These are phyloP conservation scores for Scutellaria minor DNA, from an alignment of 257 asterid species.

Conservation along the genomic window DNA sequence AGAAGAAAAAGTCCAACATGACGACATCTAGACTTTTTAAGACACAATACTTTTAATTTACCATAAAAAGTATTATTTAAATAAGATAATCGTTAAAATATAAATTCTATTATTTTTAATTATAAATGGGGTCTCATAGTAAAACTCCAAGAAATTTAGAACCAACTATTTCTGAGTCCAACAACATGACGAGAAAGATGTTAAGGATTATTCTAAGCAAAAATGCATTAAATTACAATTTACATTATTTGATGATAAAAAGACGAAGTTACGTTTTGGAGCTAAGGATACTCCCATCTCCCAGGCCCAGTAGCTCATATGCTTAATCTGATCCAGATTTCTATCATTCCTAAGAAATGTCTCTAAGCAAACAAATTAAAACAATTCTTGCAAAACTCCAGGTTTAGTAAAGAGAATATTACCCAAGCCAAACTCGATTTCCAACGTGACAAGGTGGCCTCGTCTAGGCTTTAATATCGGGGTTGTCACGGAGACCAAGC, in stretches of 20 bases:
- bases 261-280: background rate
- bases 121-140: too few species aligned
- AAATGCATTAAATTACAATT: constrained; percentile 2
- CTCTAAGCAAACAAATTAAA: background rate
- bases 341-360: background rate
- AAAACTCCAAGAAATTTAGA: background rate
- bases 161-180: background rate
- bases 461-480: constrained; percentile 58
- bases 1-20: too few species aligned
- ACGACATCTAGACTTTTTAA: too few species aligned
- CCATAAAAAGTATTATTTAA: too few species aligned
- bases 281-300: constrained; percentile 7
- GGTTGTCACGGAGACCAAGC: constrained; percentile 82
- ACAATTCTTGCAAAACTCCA: background rate
- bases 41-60: too few species aligned
- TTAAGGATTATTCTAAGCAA: background rate
- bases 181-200: background rate
- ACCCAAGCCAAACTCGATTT: constrained; percentile 20
- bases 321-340: background rate
- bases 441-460: background rate
- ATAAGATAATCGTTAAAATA: too few species aligned
- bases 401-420: background rate
- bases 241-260: constrained; percentile 32
- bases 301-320: constrained; percentile 12
- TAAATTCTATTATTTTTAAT: too few species aligned